These are phyloP conservation scores for Lipomyces starkeyi DNA, from an alignment of 805 yeast species.

Conservation along the genomic window DNA sequence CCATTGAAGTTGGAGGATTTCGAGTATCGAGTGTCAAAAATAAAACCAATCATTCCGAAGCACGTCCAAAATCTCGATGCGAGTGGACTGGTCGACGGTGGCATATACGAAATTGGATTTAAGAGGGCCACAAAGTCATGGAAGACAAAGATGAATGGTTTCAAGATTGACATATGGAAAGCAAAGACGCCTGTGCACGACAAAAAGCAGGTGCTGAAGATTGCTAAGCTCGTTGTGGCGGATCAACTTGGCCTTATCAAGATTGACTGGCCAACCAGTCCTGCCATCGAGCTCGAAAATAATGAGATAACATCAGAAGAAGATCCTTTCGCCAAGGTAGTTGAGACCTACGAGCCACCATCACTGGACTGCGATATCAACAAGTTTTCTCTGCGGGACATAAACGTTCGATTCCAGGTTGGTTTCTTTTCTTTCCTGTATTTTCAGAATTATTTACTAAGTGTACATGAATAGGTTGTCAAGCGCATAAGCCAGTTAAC, in stretches of 20 bases:
- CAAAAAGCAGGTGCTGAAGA: conserved; percentile 6
- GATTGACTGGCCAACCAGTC: conserved; percentile 22
- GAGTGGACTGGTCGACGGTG: not conserved
- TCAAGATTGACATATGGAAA: conserved; percentile 24
- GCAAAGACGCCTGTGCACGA: conserved; percentile 15
- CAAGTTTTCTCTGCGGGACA: conserved; percentile 17
- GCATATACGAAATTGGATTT: conserved; percentile 28
- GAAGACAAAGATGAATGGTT: conserved; percentile 12
- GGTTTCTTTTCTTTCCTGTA: not conserved
- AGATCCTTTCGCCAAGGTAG: conserved; percentile 12
- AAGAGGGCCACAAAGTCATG: conserved; percentile 3
- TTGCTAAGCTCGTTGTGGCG: conserved; percentile 27
- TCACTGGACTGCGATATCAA: conserved; percentile 4
- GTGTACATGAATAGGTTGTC: conserved; percentile 6
- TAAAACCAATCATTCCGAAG: conserved; percentile 9
- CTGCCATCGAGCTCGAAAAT: conserved; percentile 5
- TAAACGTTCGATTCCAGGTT: conserved; percentile 25
- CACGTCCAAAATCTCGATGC: not conserved
- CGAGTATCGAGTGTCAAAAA: conserved; percentile 19
- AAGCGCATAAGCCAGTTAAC: conserved; percentile 30
- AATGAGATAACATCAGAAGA: not conserved
- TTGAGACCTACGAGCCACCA: conserved; percentile 11
- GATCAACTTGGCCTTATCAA: conserved; percentile 21
- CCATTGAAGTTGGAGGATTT: conserved; percentile 24
- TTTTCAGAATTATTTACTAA: not conserved